These are phyloP conservation scores for Rhizopus stolonifer DNA, from an alignment of 371 early-diverging fungal genomes.

Conservation along the genomic window DNA sequence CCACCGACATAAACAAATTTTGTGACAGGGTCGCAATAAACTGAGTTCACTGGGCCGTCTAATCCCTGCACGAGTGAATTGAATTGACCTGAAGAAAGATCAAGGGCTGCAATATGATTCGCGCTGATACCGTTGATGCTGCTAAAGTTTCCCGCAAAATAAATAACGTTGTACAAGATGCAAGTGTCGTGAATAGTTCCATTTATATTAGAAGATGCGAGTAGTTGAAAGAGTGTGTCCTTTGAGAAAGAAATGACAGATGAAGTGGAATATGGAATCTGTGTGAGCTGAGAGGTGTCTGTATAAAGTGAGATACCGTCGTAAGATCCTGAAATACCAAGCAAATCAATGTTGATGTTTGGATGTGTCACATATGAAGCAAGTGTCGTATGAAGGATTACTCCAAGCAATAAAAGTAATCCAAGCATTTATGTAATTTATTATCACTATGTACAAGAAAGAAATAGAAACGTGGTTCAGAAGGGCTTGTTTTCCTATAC, in stretches of 20 bases:
- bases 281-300: constrained; percentile 41
- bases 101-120: constrained; percentile 58
- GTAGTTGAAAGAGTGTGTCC: constrained; percentile 30
- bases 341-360: constrained; percentile 34
- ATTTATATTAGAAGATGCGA: constrained; percentile 32
- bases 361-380: constrained; percentile 37
- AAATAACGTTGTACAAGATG: constrained; percentile 31
- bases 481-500: background rate
- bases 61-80: constrained; percentile 59
- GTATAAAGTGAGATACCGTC: constrained; percentile 43
- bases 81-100: constrained; percentile 41
- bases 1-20: constrained; percentile 49
- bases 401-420: background rate
- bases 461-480: background rate
- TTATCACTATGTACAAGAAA: constrained; percentile 1
- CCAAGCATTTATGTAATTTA: constrained; percentile 1
- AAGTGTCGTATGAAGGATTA: constrained; percentile 4
- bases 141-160: constrained; percentile 54
- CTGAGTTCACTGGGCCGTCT: constrained; percentile 64
- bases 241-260: constrained; percentile 35
- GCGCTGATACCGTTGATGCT: constrained; percentile 23
- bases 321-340: constrained; percentile 45
- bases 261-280: constrained; percentile 31
- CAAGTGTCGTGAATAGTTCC: constrained; percentile 41
- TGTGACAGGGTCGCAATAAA: constrained; percentile 58